These are phyloP conservation scores for Scedosporium dehoogii DNA, from an alignment of 2,329 filamentous ascomycete genomes.

Conservation along the genomic window DNA sequence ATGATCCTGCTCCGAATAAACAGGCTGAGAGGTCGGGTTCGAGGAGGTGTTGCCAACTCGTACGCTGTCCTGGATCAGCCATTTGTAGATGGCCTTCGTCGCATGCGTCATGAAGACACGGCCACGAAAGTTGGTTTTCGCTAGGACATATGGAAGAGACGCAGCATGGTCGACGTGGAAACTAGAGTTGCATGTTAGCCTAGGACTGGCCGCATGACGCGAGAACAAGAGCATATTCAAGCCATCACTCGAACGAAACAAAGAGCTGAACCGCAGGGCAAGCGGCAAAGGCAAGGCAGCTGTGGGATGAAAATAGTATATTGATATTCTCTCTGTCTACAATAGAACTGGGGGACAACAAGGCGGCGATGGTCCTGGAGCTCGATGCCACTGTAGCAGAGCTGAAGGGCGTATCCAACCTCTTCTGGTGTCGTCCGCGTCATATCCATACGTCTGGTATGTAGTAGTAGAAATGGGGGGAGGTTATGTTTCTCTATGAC, in stretches of 20 bases:
- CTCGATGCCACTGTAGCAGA: not conserved
- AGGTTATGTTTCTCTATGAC: not conserved
- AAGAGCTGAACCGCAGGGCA: not conserved
- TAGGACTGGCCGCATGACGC: not conserved
- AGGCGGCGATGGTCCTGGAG: not conserved
- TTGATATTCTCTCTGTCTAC: constrained; percentile 2
- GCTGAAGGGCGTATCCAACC: not conserved
- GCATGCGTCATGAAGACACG: constrained; percentile 99
- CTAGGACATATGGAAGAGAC: constrained; percentile 91
- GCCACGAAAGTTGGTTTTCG: constrained; percentile 95
- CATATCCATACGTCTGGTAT: not conserved
- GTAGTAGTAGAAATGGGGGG: not conserved
- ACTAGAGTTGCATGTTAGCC: constrained; percentile 36
- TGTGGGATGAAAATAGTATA: not conserved
- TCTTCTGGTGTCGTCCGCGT: not conserved
- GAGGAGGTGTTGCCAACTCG: constrained; percentile 69
- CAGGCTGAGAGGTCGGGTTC: constrained; percentile 56
- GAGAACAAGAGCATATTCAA: not conserved
- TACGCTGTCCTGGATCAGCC: constrained; percentile 95
- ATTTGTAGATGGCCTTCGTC: constrained; percentile 99
- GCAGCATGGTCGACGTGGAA: constrained; percentile 99
- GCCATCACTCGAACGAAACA: not conserved
- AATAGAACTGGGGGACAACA: not conserved
- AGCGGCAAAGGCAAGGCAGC: not conserved
- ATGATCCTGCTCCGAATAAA: constrained; percentile 94